A percentile compares a stretch with the other conserved stretches of the same genome.
Evolutionary conservation across 805 yeast genomes (phyloP).

Genomic region (Pichia nakasei): DNA sequence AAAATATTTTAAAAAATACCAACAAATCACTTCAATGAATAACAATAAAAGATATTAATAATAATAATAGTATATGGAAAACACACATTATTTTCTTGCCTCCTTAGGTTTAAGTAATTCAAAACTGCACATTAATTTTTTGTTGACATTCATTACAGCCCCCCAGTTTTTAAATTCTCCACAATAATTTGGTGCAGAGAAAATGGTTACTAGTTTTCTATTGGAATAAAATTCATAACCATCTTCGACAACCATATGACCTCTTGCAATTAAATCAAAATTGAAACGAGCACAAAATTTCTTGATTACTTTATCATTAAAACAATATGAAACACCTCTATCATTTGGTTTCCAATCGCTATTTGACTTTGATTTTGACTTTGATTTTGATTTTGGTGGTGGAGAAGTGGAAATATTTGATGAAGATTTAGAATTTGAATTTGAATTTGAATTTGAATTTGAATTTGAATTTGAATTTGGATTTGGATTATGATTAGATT

Average conservation of each 20-base stretch:
- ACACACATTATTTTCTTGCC: neutral
- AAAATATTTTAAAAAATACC: neutral
- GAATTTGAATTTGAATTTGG: neutral
- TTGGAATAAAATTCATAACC: slow-evolving; percentile 78
- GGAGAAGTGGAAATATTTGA: too few species aligned
- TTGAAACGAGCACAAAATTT: slow-evolving; percentile 56
- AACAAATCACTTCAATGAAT: neutral
- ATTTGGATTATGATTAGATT: neutral
- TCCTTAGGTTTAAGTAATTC: slow-evolving; percentile 36
- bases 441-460: neutral
- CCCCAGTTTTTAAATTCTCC: slow-evolving; percentile 78
- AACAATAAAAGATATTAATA: neutral
- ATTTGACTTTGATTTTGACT: slow-evolving; percentile 1
- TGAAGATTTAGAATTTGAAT: neutral
- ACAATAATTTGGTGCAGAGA: slow-evolving; percentile 78
- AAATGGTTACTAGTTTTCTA: slow-evolving; percentile 67
- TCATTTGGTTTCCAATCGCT: slow-evolving; percentile 72
- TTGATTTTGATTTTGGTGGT: slow-evolving; percentile 1
- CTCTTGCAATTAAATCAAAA: slow-evolving; percentile 71
- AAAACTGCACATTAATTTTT: slow-evolving; percentile 59
- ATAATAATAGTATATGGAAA: neutral
- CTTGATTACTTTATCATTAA: slow-evolving; percentile 66
- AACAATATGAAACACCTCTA: slow-evolving; percentile 74
- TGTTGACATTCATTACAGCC: slow-evolving; percentile 68
- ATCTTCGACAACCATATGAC: slow-evolving; percentile 87